These are phyloP conservation scores for Aureobasidium sp. DNA, from an alignment of 2,329 filamentous ascomycete genomes.

Conservation along the genomic window DNA sequence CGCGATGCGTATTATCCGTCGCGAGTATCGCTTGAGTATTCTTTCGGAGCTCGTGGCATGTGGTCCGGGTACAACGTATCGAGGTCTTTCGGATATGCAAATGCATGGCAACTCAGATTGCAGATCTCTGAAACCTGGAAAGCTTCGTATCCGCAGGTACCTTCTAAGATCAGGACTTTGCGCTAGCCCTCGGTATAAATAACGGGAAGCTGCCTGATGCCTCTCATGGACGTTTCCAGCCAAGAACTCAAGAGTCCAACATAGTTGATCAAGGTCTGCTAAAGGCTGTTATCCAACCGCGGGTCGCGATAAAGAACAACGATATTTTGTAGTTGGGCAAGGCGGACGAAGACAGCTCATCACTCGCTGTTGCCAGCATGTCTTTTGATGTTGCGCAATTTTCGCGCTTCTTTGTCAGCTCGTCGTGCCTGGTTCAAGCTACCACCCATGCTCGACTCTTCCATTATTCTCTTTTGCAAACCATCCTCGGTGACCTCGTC, in stretches of 20 bases:
- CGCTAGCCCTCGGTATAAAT: neutral
- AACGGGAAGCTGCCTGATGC: neutral
- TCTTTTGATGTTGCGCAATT: slow-evolving; percentile 2
- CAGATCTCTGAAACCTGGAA: neutral
- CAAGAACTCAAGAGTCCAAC: too few species aligned
- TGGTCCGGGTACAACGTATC: neutral
- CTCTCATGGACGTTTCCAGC: too few species aligned
- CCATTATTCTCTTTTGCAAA: slow-evolving; percentile 46
- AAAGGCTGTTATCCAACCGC: neutral
- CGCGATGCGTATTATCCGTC: neutral
- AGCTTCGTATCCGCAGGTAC: neutral
- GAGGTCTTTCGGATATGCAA: neutral
- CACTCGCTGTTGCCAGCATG: neutral
- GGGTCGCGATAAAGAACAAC: too few species aligned
- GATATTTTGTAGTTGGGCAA: too few species aligned
- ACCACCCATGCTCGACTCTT: slow-evolving; percentile 40
- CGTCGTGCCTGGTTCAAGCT: slow-evolving; percentile 66
- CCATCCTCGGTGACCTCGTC: slow-evolving; percentile 64
- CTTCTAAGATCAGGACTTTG: neutral
- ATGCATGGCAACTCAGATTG: neutral
- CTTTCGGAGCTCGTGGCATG: neutral
- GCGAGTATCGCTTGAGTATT: neutral
- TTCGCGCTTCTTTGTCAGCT: slow-evolving; percentile 50
- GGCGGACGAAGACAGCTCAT: neutral
- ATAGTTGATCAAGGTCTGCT: neutral